Evolutionary conservation across 106 monocot species (phyloP), one percentile per base, ranked within the genome.

Genomic region (Dioscorea dumetorum): DNA sequence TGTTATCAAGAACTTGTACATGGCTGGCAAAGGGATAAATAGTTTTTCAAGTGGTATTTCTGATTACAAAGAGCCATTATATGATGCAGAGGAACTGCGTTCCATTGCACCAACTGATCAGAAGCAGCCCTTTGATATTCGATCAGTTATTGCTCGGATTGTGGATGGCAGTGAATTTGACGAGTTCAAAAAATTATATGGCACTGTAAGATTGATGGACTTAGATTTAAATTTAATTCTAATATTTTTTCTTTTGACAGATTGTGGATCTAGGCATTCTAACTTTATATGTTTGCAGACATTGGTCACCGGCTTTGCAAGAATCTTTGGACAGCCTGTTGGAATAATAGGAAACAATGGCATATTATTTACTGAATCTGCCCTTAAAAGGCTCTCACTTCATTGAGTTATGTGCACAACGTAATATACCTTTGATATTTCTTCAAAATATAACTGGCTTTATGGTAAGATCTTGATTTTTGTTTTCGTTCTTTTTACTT

Each of bases 311-410:
- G 99, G 99, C 71, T 99, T 99, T 83, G 90, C 81, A 67, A 90
- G 83, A 74, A 99, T 99, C 22, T 87, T 75, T 81, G 93, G 99
- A 15, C 99, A 99, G 48, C 74, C 90, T 58, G 99, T 99, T 64
- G 99, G 90, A 58, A 90, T 99, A 62, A 93, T 99, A 62, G 99
- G 87, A 79, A 99, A 99, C 67, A 99, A 99, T 74, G 99, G 99
- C 34, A 87, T 99, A 57, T 78, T 99, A 70, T 99, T 99, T 71
- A 83, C 77, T 69, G 99, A 99, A 80, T 99, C 99, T 70, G 99
- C 99, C 68, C 66, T 99, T 52, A 99, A 99, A 99, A 81, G 93
- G 99, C 24, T 67, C 87, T 41, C 93, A 99, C 64, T 93, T 99
- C 74, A 99, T 99, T 69, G 87, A 99, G 69, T 71, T 93, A 58